Evolutionary conservation across 2,329 filamentous ascomycete genomes (phyloP).

Genomic region (Daldinia eschscholtzii): DNA sequence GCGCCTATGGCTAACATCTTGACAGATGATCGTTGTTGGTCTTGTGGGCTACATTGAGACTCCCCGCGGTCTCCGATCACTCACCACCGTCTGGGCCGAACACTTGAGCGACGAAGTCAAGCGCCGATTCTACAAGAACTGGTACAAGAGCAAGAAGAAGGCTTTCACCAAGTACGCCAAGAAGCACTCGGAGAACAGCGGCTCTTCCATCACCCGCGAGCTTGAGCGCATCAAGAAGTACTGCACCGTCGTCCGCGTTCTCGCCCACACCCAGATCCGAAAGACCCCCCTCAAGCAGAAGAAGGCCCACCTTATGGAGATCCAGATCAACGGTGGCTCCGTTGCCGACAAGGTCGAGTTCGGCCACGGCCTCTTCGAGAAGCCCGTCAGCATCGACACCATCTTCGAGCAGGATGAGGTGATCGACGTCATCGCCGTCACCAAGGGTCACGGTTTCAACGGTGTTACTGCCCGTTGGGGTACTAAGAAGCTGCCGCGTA

Average conservation of each 20-base stretch:
- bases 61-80: conserved; percentile 97
- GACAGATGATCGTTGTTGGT: conserved; percentile 99
- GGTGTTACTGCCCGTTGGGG: conserved; percentile 99
- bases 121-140: conserved; percentile 99
- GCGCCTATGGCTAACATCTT: conserved; percentile 79
- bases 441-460: conserved; percentile 98
- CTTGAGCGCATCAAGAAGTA: conserved; percentile 99
- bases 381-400: conserved; percentile 91
- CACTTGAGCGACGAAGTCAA: conserved; percentile 98
- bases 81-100: conserved; percentile 99
- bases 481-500: conserved; percentile 99
- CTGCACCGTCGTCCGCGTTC: conserved; percentile 98
- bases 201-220: conserved; percentile 92
- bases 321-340: conserved; percentile 99
- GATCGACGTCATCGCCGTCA: conserved; percentile 99
- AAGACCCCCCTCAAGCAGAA: conserved; percentile 99
- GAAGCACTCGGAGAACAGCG: conserved; percentile 96
- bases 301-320: conserved; percentile 99
- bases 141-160: conserved; percentile 99
- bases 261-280: conserved; percentile 99
- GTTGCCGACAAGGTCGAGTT: conserved; percentile 97
- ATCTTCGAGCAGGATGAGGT: conserved; percentile 99
- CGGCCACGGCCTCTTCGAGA: conserved; percentile 97
- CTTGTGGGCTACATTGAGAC: conserved; percentile 99
- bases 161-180: conserved; percentile 99